Evolutionary conservation across 2,329 filamentous ascomycete genomes (phyloP).

Genomic region (Orbilia blumenaviensis): DNA sequence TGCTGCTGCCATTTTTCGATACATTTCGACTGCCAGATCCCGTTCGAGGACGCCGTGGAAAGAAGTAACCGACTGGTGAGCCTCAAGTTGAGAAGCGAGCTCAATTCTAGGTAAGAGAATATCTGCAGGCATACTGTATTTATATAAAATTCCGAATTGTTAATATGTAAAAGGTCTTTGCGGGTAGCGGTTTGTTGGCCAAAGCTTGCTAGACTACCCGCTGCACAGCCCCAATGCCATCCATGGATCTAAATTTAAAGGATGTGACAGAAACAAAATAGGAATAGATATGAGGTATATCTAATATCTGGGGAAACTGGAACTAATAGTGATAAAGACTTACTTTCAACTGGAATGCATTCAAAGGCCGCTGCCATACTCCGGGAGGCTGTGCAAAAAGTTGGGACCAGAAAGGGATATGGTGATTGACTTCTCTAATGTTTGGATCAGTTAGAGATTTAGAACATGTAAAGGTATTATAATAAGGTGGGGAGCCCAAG

Average conservation of each 20-base stretch:
- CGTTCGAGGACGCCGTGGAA: conserved; percentile 46
- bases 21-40: conserved; percentile 49
- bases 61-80: conserved; percentile 37
- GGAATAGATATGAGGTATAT: conserved; percentile 47
- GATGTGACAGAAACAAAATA: conserved; percentile 50
- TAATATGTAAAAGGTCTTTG: conserved; percentile 32
- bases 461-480: conserved; percentile 52
- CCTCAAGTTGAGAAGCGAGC: conserved; percentile 52
- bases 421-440: conserved; percentile 43
- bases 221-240: conserved; percentile 52
- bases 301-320: conserved; percentile 33
- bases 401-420: conserved; percentile 50
- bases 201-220: conserved; percentile 54
- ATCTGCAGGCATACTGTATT: conserved; percentile 50
- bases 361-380: conserved; percentile 53
- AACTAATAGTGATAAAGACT: conserved; percentile 31
- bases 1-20: conserved; percentile 43
- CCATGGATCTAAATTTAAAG: conserved; percentile 51
- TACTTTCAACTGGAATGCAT: conserved; percentile 52
- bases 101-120: conserved; percentile 51
- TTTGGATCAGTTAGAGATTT: conserved; percentile 42
- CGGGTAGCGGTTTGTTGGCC: conserved; percentile 42
- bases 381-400: conserved; percentile 52
- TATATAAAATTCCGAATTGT: conserved; percentile 35
- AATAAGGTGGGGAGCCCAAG: conserved; percentile 51